Percentiles rank a stretch among this genome's conserved stretches.
These are phyloP conservation scores for Blastobotrys malaysiensis DNA, from an alignment of 1,139 yeast species.

Conservation along the genomic window DNA sequence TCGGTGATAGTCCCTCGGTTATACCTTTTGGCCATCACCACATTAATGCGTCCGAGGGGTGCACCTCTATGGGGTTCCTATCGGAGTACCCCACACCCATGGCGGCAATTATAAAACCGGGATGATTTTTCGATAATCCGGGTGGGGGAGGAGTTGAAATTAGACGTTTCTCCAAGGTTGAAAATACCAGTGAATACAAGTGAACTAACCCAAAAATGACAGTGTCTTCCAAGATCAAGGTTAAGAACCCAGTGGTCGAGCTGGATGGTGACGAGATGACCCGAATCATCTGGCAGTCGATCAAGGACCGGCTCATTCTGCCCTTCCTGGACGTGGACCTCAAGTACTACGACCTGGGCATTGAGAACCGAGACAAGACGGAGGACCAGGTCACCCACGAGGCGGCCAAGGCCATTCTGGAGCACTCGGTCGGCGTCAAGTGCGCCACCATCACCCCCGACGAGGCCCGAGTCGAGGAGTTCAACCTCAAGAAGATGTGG, in stretches of 20 bases:
- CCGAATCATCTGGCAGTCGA: constrained; percentile 83
- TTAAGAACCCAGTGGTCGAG: constrained; percentile 85
- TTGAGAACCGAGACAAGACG: constrained; percentile 79
- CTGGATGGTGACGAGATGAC: constrained; percentile 98
- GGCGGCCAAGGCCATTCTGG: constrained; percentile 82
- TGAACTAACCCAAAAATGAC: constrained; percentile 8
- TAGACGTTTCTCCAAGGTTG: too few relatives aligned
- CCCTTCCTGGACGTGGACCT: constrained; percentile 86
- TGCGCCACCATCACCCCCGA: constrained; percentile 99
- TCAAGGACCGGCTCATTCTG: constrained; percentile 66
- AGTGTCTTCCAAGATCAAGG: constrained; percentile 54
- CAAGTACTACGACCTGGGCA: constrained; percentile 87
- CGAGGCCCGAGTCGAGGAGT: constrained; percentile 90
- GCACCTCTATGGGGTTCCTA: background rate
- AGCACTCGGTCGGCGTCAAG: constrained; percentile 89
- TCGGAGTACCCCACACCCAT: constrained; percentile 1
- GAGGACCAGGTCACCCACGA: constrained; percentile 83
- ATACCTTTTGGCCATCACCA: background rate
- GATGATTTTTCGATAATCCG: background rate
- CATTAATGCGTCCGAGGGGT: constrained; percentile 5
- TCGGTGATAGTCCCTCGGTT: background rate
- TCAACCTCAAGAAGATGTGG: constrained; percentile 92
- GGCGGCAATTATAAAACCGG: background rate
- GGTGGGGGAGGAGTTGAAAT: background rate
- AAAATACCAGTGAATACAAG: too few relatives aligned